These are phyloP conservation scores for Nitzschia putrida DNA, from an alignment of 108 stramenopile genomes.

Conservation along the genomic window DNA sequence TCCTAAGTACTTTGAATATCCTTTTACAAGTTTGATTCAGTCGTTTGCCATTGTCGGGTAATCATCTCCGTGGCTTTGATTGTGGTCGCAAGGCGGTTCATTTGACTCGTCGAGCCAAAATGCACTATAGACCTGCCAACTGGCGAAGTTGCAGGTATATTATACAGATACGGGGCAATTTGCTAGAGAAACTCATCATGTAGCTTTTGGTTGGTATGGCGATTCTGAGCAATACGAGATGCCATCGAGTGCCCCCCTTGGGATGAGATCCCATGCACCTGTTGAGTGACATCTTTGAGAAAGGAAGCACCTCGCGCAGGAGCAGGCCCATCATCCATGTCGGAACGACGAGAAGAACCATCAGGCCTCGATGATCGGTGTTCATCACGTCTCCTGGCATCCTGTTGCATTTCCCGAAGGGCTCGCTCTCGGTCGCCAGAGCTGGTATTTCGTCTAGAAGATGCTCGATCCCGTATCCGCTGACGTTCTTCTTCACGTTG, in stretches of 20 bases:
- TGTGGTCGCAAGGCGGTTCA: too few relatives aligned
- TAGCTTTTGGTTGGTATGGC: slow-evolving; percentile 47
- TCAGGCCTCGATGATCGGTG: not conserved
- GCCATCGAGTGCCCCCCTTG: slow-evolving; percentile 20
- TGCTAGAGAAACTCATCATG: slow-evolving; percentile 38
- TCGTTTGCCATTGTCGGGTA: too few relatives aligned
- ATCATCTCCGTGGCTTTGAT: too few relatives aligned
- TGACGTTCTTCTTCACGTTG: slow-evolving; percentile 49
- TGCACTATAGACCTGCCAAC: too few relatives aligned
- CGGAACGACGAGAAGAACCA: too few relatives aligned
- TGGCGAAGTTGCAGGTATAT: not conserved
- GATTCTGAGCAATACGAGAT: slow-evolving; percentile 43
- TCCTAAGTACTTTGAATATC: too few relatives aligned
- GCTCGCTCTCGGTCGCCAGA: slow-evolving; percentile 46
- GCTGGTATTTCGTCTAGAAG: slow-evolving; percentile 25
- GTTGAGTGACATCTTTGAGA: slow-evolving; percentile 21
- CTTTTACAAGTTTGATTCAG: too few relatives aligned
- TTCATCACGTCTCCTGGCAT: slow-evolving; percentile 36
- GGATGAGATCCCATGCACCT: slow-evolving; percentile 30
- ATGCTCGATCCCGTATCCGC: slow-evolving; percentile 4
- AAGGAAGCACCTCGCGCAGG: slow-evolving; percentile 32
- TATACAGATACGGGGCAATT: not conserved
- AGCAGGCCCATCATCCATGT: too few relatives aligned
- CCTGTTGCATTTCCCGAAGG: slow-evolving; percentile 44
- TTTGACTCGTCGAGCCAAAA: too few relatives aligned